Base-by-base conservation (phyloP, 805 yeast species). In the Priceomyces medius region DNA sequence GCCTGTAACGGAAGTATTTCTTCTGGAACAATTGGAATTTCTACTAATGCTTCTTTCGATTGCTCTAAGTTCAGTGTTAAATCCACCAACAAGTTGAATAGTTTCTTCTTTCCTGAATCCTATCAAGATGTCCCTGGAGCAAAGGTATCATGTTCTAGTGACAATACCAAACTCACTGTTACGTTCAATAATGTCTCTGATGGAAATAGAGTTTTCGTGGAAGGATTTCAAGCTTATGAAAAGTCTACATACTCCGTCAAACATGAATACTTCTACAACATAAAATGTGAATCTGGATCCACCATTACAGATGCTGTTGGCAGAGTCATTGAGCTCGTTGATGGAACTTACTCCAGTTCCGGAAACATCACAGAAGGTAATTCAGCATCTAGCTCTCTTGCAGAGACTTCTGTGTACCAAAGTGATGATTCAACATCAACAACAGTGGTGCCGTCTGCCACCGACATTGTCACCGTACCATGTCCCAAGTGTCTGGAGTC, bases 21-120 rank as follows among this genome's bases (percentile, higher is more conserved):
- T 5, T 20, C 37, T 2, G 58, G 58, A 3, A 16, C 28, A 7
- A 26, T 52, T 20, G 35, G 35, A 6, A 32, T 53, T 5, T 26
- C 44, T 10, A 45, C 54, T 8, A 31, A 40, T 24, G 46, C 41
- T 33, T 16, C 29, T 0, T 35, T 52, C 7, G 49, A 47, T 31
- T 54, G 56, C 34, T 31, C 41, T 6, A 16, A 42, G 10, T 52
- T 47, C 42, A 36, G 31, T 2, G 19, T 47, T 4, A 37, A 29
- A 8, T 39, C 36, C 2, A 40, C 54, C 1, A 37, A 43, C 28
- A 28, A 36, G 9, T 41, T 53, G 14, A 53, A 53, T 26, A 45
- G 41, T 16, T 53, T 52, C 28, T 40, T 28, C 17, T 40, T 52
- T 23, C 58, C 58, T 18, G 27, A 47, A 36, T 27, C 40, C 5